Evolutionary conservation across 2,329 filamentous ascomycete species (phyloP), one percentile per base, ranked within the genome.

Genomic region (Penicillium sumatraense): DNA sequence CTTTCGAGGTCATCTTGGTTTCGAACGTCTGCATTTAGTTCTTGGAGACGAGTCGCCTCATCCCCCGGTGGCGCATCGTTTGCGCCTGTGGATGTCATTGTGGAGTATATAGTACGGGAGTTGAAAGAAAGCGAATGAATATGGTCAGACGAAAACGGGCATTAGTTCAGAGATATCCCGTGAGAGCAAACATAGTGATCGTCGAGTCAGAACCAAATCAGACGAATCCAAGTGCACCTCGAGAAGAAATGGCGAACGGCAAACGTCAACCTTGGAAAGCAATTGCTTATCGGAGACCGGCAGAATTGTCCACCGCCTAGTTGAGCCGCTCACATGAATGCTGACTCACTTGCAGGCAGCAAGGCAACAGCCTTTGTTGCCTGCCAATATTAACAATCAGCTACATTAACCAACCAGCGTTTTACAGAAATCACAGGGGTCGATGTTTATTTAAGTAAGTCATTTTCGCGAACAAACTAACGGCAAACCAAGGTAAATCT

Each of bases 1-100:
- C 91, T 84, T 73, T 97, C 93, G 18, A 98, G 78, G 56, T 97
- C 93, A 76, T 93, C 88, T 72, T 98, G 93, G 66, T 96, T 87
- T 54, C 91, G 86, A 20, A 95, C 86, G 54, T 87, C 82, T 49
- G 86, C 83, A 4, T 88, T 86, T 36, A 92, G 76, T 40, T 83
- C 83, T 54, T 81, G 79, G 24, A 92, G 76, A 18, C 83, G 82
- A 49, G 81, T 80, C 38, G 83, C 82, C 66, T 90, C 87, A 58
- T 86, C 84, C 54, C 54, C 54, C 31, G 31, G 51, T 20, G 36
- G 38, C 31, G 33, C 38, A 23, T 53, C 36, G 49, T 36, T 51
- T 16, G 35, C 47, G 18, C 41, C 49, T 26, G 56, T 45, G 9
- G 49, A 46, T 38, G 47, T 50, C 60, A 56, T 60, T 14, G 9